Percentiles rank a stretch among this genome's conserved stretches.
Evolutionary conservation across 148 eudicot species (phyloP).

Genomic region (Simmondsia chinensis): DNA sequence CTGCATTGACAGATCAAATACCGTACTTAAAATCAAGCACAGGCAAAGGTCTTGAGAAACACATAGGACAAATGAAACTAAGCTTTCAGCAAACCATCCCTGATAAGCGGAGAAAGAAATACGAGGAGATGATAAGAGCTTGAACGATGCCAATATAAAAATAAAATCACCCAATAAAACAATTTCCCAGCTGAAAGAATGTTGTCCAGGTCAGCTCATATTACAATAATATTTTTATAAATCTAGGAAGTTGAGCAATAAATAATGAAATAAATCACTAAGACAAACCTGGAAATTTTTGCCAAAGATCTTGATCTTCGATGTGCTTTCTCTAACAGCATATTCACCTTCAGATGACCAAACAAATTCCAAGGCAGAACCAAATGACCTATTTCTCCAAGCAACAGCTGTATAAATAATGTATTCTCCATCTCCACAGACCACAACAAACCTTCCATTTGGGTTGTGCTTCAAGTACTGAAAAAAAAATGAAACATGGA

Average conservation of each 20-base stretch:
- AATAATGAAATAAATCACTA: background rate
- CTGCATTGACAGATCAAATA: no score
- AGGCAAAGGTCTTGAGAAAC: no score
- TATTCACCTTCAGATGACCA: conserved; percentile 97
- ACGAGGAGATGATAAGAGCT: no score
- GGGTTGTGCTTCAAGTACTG: conserved; percentile 95
- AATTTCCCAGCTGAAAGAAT: no score
- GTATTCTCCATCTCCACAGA: conserved; percentile 95
- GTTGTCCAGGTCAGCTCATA: no score
- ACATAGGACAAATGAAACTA: no score
- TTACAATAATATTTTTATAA: background rate
- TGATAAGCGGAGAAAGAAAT: no score
- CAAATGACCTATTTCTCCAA: conserved; percentile 95
- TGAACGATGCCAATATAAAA: no score
- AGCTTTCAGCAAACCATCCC: no score
- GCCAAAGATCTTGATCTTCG: conserved; percentile 81
- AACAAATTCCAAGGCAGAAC: conserved; percentile 87
- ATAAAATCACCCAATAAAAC: no score
- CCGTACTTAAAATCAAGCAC: no score
- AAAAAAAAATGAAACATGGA: no score
- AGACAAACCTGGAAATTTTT: conserved; percentile 82
- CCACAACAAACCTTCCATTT: conserved; percentile 99
- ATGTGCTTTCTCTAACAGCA: conserved; percentile 97
- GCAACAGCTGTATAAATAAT: conserved; percentile 87
- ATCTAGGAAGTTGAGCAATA: background rate